Percentiles rank a stretch among this genome's conserved stretches.
These are phyloP conservation scores for Chytridium lagenaria DNA, from an alignment of 371 early-diverging fungal species.

Conservation along the genomic window DNA sequence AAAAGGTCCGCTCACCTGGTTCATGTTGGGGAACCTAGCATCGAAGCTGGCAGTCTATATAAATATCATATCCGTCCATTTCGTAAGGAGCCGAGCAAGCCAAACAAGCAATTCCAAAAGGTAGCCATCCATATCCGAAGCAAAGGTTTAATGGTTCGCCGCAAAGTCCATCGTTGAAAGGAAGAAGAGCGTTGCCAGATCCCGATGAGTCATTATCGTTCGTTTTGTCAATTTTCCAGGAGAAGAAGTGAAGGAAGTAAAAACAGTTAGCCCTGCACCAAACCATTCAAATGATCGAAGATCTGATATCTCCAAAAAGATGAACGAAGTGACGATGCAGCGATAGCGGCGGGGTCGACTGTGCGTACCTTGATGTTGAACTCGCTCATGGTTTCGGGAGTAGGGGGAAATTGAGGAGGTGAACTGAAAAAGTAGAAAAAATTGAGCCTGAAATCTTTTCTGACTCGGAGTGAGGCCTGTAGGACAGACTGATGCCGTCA, in stretches of 20 bases:
- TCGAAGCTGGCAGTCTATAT: slow-evolving; percentile 65
- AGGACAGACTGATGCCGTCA: too few relatives aligned
- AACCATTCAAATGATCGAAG: too few relatives aligned
- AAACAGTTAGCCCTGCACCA: too few relatives aligned
- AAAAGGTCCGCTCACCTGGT: slow-evolving; percentile 73
- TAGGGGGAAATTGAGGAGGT: neutral
- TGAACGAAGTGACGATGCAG: neutral
- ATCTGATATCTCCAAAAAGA: too few relatives aligned
- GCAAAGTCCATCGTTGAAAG: neutral
- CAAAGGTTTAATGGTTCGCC: neutral
- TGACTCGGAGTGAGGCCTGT: too few relatives aligned
- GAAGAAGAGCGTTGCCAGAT: neutral
- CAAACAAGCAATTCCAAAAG: neutral
- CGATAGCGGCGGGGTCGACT: neutral
- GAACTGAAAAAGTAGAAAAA: too few relatives aligned
- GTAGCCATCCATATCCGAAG: neutral
- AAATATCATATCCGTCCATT: neutral
- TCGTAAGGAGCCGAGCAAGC: neutral
- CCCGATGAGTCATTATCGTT: too few relatives aligned
- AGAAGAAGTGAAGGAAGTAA: too few relatives aligned
- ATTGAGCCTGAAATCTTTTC: too few relatives aligned
- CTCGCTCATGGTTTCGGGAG: slow-evolving; percentile 9
- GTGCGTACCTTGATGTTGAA: neutral
- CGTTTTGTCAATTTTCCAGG: too few relatives aligned
- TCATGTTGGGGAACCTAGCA: slow-evolving; percentile 91